Percentiles rank a stretch among this genome's conserved stretches.
Evolutionary conservation across 1,284 basidiomycete species (phyloP).

Genomic region (Austroboletus rostrupii): DNA sequence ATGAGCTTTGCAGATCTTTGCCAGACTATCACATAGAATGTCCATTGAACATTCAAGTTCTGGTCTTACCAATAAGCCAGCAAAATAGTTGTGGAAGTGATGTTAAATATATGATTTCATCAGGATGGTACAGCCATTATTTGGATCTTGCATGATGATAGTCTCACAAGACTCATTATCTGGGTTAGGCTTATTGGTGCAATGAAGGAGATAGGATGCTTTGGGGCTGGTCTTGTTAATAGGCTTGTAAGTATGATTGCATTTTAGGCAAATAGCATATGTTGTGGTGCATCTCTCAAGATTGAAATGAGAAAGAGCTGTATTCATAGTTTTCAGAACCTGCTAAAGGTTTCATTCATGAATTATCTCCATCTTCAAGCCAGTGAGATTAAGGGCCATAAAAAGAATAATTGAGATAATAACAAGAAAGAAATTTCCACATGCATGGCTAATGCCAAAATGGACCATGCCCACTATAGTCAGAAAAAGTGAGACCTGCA

Average conservation of each 20-base stretch:
- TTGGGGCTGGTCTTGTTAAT: background rate
- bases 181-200: background rate
- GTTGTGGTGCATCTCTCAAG: conserved; percentile 18
- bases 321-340: background rate
- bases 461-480: conserved; percentile 18
- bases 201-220: background rate
- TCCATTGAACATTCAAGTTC: background rate
- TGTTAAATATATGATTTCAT: background rate
- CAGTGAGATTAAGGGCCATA: background rate
- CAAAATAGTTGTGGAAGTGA: background rate
- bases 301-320: conserved; percentile 20
- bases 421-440: conserved; percentile 22
- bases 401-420: conserved; percentile 14
- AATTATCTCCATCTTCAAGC: background rate
- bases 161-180: too few species aligned
- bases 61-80: background rate
- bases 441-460: conserved; percentile 16
- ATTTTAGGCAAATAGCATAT: conserved; percentile 19
- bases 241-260: conserved; percentile 15
- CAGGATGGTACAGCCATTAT: background rate
- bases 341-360: background rate
- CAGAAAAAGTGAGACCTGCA: conserved; percentile 25
- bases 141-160: too few species aligned
- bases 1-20: background rate
- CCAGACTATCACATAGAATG: background rate